These are phyloP conservation scores for Trichoderma parareesei DNA, from an alignment of 495 filamentous ascomycete species.

Conservation along the genomic window DNA sequence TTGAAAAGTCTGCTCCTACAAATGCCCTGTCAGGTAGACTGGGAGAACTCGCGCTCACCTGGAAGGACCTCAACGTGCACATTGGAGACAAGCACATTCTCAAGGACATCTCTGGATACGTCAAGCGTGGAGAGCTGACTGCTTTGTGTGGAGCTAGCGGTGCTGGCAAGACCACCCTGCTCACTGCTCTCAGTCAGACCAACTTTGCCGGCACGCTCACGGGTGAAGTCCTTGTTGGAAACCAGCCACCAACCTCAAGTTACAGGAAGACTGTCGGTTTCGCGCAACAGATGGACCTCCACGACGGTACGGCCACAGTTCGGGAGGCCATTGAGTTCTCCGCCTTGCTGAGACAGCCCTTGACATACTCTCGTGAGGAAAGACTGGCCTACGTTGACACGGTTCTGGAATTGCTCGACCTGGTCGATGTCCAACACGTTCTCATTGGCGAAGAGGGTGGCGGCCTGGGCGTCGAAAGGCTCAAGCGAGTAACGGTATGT, in stretches of 20 bases:
- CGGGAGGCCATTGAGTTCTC: slow-evolving; percentile 75
- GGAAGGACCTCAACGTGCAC: slow-evolving; percentile 62
- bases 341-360: slow-evolving; percentile 70
- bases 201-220: slow-evolving; percentile 61
- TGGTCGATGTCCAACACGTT: slow-evolving; percentile 72
- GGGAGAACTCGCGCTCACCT: slow-evolving; percentile 42
- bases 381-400: slow-evolving; percentile 79
- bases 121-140: slow-evolving; percentile 70
- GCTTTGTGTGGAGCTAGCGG: slow-evolving; percentile 76
- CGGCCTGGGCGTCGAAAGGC: slow-evolving; percentile 58
- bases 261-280: slow-evolving; percentile 73
- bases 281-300: slow-evolving; percentile 80
- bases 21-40: too few relatives aligned
- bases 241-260: slow-evolving; percentile 55
- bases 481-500: slow-evolving; percentile 53
- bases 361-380: slow-evolving; percentile 51
- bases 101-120: slow-evolving; percentile 62
- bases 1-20: too few relatives aligned
- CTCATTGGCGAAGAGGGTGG: slow-evolving; percentile 72
- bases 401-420: slow-evolving; percentile 76
- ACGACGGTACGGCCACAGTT: slow-evolving; percentile 73
- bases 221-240: slow-evolving; percentile 73
- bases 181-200: slow-evolving; percentile 67
- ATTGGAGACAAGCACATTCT: slow-evolving; percentile 63
- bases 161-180: slow-evolving; percentile 65